phyloP scores from a whole-genome alignment of 2,329 filamentous ascomycete genomes.

The Mycogone perniciosa region DNA sequence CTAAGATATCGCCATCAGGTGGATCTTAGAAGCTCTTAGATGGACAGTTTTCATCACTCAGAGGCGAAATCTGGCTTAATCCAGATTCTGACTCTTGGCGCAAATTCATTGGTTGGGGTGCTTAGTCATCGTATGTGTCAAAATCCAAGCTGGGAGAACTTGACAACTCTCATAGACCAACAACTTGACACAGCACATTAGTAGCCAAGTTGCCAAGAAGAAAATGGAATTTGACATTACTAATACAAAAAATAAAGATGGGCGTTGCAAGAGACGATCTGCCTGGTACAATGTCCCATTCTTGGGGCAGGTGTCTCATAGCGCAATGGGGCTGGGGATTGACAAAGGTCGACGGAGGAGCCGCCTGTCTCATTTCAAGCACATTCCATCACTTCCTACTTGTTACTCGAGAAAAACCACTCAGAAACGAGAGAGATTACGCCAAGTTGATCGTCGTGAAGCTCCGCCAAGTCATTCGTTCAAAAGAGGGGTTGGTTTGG shows the following conservation, averaged over 20 bases:
- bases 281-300: neutral
- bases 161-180: neutral
- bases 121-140: conserved; percentile 2
- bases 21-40: conserved; percentile 2
- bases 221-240: too few relatives aligned
- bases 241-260: too few relatives aligned
- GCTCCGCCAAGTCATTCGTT: too few relatives aligned
- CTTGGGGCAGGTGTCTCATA: neutral
- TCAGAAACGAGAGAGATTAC: too few relatives aligned
- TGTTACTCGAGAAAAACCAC: too few relatives aligned
- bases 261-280: too few relatives aligned
- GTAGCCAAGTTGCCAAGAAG: too few relatives aligned
- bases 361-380: neutral
- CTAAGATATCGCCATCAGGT: conserved; percentile 7
- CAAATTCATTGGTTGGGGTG: conserved; percentile 9
- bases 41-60: too few relatives aligned
- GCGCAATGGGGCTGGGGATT: conserved; percentile 1
- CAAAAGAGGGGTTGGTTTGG: too few relatives aligned
- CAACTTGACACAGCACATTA: too few relatives aligned
- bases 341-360: neutral
- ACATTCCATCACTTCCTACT: neutral
- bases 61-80: conserved; percentile 11
- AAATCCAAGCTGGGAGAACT: neutral
- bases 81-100: conserved; percentile 11
- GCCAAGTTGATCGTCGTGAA: too few relatives aligned